Base-by-base conservation (phyloP, 1,284 basidiomycete species). In the Exsudoporus floridanus region DNA sequence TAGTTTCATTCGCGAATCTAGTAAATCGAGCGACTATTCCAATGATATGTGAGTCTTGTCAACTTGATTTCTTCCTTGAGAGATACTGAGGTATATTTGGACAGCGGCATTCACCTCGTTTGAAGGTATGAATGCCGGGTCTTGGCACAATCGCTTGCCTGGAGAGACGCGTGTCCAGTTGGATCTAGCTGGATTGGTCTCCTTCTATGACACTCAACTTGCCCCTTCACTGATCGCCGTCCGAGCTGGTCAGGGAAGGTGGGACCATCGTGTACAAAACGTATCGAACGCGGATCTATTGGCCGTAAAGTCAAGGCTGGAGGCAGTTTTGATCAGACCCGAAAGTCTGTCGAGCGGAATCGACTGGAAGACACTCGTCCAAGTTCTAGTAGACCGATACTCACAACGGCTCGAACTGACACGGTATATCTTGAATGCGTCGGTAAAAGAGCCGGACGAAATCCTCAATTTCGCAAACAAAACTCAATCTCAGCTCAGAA, bases 301-400 rank as follows among this genome's bases (percentile, higher is more conserved):
- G 3, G 50, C 5, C 5, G 49, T 50, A 37, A 64, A 48, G 47
- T 54, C 53, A 6, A 61, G 57, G 6, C 40, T 76, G 2, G 60
- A 61, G 16, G 60, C 56, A 5, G 57, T 44, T 7, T 47, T 75
- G 43, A 49, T 37, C 13, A 45, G 51, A 23, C 53, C 54, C 2
- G 8, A 52, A 31, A 39, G 50, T 13, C 38, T 46, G 0, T 54
- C 58, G 2, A 76, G 72, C 40, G 73, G 73, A 0, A 58, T 78
- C 5, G 74, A 80, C 56, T 81, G 80, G 79, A 58, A 55, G 35
- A 68, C 69, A 2, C 61, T 81, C 31, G 44, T 73, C 19, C 69
- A 69, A 18, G 68, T 74, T 30, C 61, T 79, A 7, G 66, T 74
- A 2, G 73, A 79, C 35, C 71, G 79, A 19, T 77, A 74, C 44